These are phyloP conservation scores for Pouteria campechiana DNA, from an alignment of 179 eudicot genomes.

Conservation along the genomic window DNA sequence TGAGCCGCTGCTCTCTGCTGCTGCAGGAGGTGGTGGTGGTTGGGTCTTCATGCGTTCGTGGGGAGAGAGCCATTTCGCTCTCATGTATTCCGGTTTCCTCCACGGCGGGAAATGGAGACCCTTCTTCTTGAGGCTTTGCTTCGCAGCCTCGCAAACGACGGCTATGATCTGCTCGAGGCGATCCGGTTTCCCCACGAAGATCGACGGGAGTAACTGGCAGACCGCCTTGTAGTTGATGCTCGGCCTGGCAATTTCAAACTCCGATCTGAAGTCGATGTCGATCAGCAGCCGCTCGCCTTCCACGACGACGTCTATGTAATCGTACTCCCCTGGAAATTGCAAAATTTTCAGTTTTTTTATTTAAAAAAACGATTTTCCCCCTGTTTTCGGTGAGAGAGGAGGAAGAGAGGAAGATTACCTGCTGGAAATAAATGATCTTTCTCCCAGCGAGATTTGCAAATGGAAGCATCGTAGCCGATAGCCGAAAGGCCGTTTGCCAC, in stretches of 20 bases:
- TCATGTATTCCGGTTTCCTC: conserved; percentile 51
- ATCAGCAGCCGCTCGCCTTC: conserved; percentile 31
- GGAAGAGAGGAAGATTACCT: conserved; percentile 26
- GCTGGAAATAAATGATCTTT: conserved; percentile 75
- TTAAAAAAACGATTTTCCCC: neutral
- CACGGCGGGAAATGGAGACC: conserved; percentile 54
- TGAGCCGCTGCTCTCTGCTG: too few relatives aligned
- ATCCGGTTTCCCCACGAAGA: conserved; percentile 45
- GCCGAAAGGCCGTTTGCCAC: conserved; percentile 42
- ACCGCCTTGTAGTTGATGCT: conserved; percentile 32
- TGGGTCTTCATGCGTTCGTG: conserved; percentile 11
- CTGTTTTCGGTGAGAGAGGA: neutral
- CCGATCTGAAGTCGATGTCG: conserved; percentile 55
- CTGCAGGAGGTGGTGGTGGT: neutral
- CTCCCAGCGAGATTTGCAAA: conserved; percentile 94
- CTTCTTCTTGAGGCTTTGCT: conserved; percentile 44
- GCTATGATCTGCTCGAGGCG: conserved; percentile 38
- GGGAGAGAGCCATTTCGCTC: conserved; percentile 53
- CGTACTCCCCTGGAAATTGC: conserved; percentile 36
- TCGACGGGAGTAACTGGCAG: conserved; percentile 42
- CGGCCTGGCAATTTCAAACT: conserved; percentile 55
- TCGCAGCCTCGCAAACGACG: conserved; percentile 47
- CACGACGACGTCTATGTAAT: conserved; percentile 38
- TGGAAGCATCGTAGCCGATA: conserved; percentile 55
- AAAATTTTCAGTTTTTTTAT: neutral